Evolutionary conservation across 805 yeast genomes (phyloP).

Genomic region (Pichia cabralensis): DNA sequence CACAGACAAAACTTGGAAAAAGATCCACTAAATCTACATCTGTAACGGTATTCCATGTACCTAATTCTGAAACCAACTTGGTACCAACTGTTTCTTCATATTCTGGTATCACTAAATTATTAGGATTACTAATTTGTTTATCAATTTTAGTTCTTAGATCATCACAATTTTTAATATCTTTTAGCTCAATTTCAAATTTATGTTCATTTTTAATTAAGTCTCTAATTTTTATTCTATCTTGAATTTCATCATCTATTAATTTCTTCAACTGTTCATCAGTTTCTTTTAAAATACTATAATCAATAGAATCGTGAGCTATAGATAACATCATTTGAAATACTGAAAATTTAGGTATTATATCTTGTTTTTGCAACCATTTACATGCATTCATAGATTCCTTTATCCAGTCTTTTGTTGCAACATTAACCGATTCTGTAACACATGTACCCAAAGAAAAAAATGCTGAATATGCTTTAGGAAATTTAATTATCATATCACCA

Average conservation of each 20-base stretch:
- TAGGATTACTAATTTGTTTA: background rate
- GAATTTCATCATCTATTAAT: slow-evolving; percentile 34
- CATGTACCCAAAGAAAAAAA: slow-evolving; percentile 45
- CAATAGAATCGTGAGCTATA: slow-evolving; percentile 34
- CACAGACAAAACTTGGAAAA: slow-evolving; percentile 44
- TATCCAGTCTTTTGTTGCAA: slow-evolving; percentile 53
- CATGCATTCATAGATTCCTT: slow-evolving; percentile 37
- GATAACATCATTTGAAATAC: slow-evolving; percentile 37
- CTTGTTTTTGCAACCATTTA: slow-evolving; percentile 39
- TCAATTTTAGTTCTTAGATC: background rate
- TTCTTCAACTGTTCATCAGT: slow-evolving; percentile 27
- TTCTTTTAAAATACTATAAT: slow-evolving; percentile 26
- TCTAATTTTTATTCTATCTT: slow-evolving; percentile 30
- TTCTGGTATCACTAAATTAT: background rate
- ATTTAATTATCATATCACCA: slow-evolving; percentile 51
- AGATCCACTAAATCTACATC: slow-evolving; percentile 43
- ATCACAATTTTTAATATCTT: background rate
- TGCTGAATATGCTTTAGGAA: slow-evolving; percentile 45
- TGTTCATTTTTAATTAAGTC: slow-evolving; percentile 9
- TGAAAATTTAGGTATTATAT: slow-evolving; percentile 44
- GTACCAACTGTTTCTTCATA: slow-evolving; percentile 6
- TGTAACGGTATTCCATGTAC: slow-evolving; percentile 32
- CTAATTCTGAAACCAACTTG: slow-evolving; percentile 9
- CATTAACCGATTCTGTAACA: slow-evolving; percentile 44
- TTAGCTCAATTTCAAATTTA: slow-evolving; percentile 1